phyloP scores from a whole-genome alignment of 2,329 filamentous ascomycete genomes.

The Cladosporium velox region DNA sequence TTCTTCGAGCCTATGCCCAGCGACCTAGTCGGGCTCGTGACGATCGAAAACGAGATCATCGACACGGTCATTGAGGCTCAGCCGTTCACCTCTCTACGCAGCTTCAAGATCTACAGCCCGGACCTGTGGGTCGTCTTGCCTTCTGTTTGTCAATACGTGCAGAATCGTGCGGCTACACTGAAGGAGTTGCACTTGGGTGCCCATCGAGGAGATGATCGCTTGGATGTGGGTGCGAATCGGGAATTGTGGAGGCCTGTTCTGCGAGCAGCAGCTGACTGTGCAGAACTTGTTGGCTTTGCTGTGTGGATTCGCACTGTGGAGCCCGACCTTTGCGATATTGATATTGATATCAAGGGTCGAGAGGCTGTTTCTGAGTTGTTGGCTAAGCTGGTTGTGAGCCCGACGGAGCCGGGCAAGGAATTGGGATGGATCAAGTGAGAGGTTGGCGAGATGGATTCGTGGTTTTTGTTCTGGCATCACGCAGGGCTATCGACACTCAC shows the following conservation, averaged over 20 bases:
- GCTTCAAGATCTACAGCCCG: neutral
- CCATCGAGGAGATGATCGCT: neutral
- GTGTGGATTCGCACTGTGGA: neutral
- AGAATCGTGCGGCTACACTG: neutral
- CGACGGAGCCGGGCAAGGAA: neutral
- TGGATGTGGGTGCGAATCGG: neutral
- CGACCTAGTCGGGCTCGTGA: neutral
- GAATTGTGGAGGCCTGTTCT: neutral
- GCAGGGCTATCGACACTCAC: too few relatives aligned
- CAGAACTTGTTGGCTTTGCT: neutral
- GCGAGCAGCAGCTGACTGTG: neutral
- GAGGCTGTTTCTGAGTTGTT: neutral
- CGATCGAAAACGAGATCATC: neutral
- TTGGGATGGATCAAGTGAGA: neutral
- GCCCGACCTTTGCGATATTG: neutral
- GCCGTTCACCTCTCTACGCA: neutral
- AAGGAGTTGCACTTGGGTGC: neutral
- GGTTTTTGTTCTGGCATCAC: too few relatives aligned
- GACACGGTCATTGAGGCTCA: neutral
- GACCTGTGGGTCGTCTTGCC: neutral
- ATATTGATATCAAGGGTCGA: neutral
- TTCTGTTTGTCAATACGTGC: neutral
- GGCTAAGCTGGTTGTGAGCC: neutral
- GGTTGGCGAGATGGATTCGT: too few relatives aligned
- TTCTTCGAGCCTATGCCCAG: neutral